Conservation (phyloP, 192 early-diverging fungal genomes). For the Dimargaris cristalligena region DNA sequence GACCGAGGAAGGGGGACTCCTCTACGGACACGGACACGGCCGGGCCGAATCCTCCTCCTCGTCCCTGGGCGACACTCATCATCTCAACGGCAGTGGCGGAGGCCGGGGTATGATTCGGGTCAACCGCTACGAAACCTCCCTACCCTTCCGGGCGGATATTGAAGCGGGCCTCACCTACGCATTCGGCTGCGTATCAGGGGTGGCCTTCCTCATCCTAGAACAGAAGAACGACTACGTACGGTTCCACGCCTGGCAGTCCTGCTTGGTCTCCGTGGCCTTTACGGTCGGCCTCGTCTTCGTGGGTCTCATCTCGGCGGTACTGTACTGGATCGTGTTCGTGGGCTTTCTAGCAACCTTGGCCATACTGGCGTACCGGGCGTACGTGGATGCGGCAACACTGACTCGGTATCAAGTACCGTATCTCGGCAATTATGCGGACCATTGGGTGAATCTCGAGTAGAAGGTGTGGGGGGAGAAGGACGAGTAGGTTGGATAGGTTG, state of each 20-base stretch:
- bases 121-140: constrained; percentile 65
- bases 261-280: constrained; percentile 21
- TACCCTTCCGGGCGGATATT: constrained; percentile 51
- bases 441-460: constrained; percentile 58
- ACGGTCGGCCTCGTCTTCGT: constrained; percentile 16
- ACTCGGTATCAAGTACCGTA: constrained; percentile 54
- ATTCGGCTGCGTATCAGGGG: constrained; percentile 30
- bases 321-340: constrained; percentile 25
- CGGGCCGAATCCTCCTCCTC: no score
- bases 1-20: no score
- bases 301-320: constrained; percentile 19
- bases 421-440: constrained; percentile 39
- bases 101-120: constrained; percentile 24
- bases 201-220: constrained; percentile 55
- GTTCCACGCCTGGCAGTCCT: constrained; percentile 35
- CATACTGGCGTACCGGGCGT: constrained; percentile 35
- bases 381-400: constrained; percentile 47
- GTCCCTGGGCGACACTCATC: no score
- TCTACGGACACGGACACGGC: no score
- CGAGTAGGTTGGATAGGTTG: no score
- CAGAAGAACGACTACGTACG: constrained; percentile 49
- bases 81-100: constrained; percentile 5
- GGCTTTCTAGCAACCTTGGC: constrained; percentile 7
- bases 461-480: no score
- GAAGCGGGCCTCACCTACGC: constrained; percentile 55